Percentiles rank a stretch among this genome's conserved stretches.
These are phyloP conservation scores for Rosa chinensis DNA, from an alignment of 306 rosid genomes.

Conservation along the genomic window DNA sequence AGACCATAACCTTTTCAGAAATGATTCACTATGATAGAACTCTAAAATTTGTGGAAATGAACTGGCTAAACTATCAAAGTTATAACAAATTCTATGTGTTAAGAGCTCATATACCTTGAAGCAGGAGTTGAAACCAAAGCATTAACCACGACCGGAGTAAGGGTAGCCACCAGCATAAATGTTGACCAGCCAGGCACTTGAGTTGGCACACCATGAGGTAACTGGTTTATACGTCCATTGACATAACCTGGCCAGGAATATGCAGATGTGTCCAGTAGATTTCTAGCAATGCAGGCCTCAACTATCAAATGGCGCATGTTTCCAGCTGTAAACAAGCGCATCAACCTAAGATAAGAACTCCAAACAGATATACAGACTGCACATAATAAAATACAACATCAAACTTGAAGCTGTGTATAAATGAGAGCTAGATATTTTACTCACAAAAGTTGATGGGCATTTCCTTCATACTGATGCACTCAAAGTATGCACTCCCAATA, in stretches of 20 bases:
- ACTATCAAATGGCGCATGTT: slow-evolving; percentile 92
- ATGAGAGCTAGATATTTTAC: slow-evolving; percentile 34
- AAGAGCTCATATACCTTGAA: slow-evolving; percentile 61
- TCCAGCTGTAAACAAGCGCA: slow-evolving; percentile 69
- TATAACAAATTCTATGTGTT: not conserved
- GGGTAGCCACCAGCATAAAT: slow-evolving; percentile 76
- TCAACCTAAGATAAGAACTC: slow-evolving; percentile 16
- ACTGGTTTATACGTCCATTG: slow-evolving; percentile 64
- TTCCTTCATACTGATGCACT: slow-evolving; percentile 66
- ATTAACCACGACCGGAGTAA: slow-evolving; percentile 61
- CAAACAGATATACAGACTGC: not conserved
- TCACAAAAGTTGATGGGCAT: slow-evolving; percentile 76
- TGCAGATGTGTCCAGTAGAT: slow-evolving; percentile 79
- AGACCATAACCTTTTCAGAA: not conserved
- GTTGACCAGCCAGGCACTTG: slow-evolving; percentile 90
- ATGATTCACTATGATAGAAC: not conserved
- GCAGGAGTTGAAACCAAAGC: slow-evolving; percentile 89
- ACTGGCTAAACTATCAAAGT: not conserved
- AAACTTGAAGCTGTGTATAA: slow-evolving; percentile 11
- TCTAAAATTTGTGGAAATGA: not conserved
- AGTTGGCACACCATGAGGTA: slow-evolving; percentile 74
- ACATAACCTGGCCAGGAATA: slow-evolving; percentile 93
- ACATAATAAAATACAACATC: not conserved
- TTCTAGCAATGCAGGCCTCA: slow-evolving; percentile 93
- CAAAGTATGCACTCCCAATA: slow-evolving; percentile 71